Evolutionary conservation across 208 protist species (phyloP).

Genomic region (Leishmania braziliensis): DNA sequence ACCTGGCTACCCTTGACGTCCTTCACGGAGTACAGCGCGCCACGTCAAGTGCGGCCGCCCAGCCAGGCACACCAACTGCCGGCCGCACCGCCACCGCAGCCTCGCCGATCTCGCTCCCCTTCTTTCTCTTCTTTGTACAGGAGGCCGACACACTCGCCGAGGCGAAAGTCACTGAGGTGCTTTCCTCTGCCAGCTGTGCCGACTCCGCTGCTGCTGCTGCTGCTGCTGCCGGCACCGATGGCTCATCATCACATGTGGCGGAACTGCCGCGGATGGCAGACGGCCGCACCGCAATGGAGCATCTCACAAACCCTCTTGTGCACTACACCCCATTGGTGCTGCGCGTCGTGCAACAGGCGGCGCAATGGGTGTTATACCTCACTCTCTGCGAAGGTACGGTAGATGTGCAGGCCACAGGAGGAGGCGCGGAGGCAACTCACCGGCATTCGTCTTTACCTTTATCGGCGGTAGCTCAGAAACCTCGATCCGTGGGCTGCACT

Average conservation of each 20-base stretch:
- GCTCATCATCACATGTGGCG: not conserved
- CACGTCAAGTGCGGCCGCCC: not conserved
- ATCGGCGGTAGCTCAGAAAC: not conserved
- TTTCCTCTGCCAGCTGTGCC: not conserved
- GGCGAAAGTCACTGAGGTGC: conserved; percentile 2
- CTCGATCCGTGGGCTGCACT: not conserved
- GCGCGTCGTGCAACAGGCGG: conserved; percentile 46
- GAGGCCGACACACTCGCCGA: conserved; percentile 42
- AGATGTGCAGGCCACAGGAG: conserved; percentile 3
- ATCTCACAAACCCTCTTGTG: conserved; percentile 39
- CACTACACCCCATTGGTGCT: conserved; percentile 32
- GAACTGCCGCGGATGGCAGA: conserved; percentile 26
- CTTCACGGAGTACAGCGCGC: not conserved
- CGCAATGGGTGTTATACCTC: conserved; percentile 45
- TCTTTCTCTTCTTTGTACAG: conserved; percentile 29
- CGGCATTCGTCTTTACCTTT: not conserved
- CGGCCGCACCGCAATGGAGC: conserved; percentile 27
- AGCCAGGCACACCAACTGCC: not conserved
- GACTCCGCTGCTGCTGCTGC: not conserved
- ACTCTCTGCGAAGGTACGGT: conserved; percentile 53
- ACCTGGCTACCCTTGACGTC: conserved; percentile 50
- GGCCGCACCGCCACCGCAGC: not conserved
- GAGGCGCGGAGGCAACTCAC: not conserved
- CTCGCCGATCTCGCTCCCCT: not conserved
- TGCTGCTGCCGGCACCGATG: not conserved